Percentiles rank a stretch among this genome's conserved stretches.
These are phyloP conservation scores for Talaromyces funiculosus DNA, from an alignment of 2,329 filamentous ascomycete genomes.

Conservation along the genomic window DNA sequence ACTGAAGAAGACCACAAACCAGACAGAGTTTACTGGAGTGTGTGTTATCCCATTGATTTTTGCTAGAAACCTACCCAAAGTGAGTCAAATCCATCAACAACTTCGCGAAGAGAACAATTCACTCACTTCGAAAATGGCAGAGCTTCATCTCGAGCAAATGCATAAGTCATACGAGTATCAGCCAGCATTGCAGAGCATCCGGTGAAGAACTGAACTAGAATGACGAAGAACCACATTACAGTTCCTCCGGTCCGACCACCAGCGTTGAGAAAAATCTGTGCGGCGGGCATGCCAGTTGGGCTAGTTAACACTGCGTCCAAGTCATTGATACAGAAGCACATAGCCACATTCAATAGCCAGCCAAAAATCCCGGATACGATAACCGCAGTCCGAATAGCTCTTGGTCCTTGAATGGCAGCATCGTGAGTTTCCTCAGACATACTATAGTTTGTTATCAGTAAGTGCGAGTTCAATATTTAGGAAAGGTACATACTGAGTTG, in stretches of 20 bases:
- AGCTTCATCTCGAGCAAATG: slow-evolving; percentile 55
- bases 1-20: slow-evolving; percentile 58
- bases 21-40: slow-evolving; percentile 59
- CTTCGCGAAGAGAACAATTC: neutral
- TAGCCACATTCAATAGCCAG: slow-evolving; percentile 58
- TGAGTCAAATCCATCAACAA: neutral
- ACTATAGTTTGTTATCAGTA: slow-evolving; percentile 26
- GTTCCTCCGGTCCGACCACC: slow-evolving; percentile 53
- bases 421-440: slow-evolving; percentile 65
- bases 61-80: slow-evolving; percentile 42
- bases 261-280: slow-evolving; percentile 56
- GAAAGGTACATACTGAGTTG: slow-evolving; percentile 49
- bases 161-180: slow-evolving; percentile 58
- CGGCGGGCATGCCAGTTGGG: slow-evolving; percentile 57
- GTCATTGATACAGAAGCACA: slow-evolving; percentile 59
- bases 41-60: slow-evolving; percentile 50
- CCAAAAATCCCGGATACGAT: slow-evolving; percentile 55
- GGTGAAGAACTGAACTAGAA: slow-evolving; percentile 61
- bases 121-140: slow-evolving; percentile 54
- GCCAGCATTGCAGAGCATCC: slow-evolving; percentile 60
- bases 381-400: slow-evolving; percentile 56
- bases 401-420: slow-evolving; percentile 54
- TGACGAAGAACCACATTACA: slow-evolving; percentile 57
- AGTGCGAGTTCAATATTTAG: neutral
- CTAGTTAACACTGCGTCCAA: slow-evolving; percentile 51